Evolutionary conservation across 208 protist species (phyloP).

Genomic region (Acanthamoeba quina): DNA sequence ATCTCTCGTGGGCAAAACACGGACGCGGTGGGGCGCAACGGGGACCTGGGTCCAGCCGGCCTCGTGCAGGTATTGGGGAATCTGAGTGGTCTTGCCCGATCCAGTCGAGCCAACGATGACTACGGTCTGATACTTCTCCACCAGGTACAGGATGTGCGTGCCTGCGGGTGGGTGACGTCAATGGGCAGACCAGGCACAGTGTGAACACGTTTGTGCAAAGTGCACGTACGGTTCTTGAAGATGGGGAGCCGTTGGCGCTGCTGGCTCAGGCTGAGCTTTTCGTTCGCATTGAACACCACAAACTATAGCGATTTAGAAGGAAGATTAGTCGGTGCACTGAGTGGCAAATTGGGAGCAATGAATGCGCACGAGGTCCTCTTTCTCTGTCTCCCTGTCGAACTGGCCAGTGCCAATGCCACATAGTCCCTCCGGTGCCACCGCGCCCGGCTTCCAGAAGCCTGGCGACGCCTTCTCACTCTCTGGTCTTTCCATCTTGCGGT

Average conservation of each 20-base stretch:
- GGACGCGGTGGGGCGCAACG: too few species aligned
- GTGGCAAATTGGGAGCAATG: neutral
- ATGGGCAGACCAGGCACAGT: neutral
- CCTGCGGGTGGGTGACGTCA: neutral
- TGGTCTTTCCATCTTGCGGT: slow-evolving; percentile 12
- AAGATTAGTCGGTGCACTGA: neutral
- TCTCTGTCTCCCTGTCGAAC: slow-evolving; percentile 55
- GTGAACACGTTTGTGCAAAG: neutral
- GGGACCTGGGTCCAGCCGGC: slow-evolving; percentile 82
- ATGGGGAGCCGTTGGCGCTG: slow-evolving; percentile 72
- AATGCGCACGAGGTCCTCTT: slow-evolving; percentile 31
- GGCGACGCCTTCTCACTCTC: neutral
- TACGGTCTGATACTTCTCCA: slow-evolving; percentile 83
- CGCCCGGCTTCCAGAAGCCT: slow-evolving; percentile 61
- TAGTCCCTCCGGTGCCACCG: slow-evolving; percentile 12
- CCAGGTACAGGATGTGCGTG: slow-evolving; percentile 82
- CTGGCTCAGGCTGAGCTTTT: slow-evolving; percentile 68
- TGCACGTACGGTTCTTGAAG: slow-evolving; percentile 62
- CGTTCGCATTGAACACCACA: slow-evolving; percentile 69
- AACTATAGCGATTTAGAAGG: neutral
- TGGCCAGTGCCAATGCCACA: slow-evolving; percentile 47
- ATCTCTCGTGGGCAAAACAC: too few species aligned
- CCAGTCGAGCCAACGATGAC: slow-evolving; percentile 92
- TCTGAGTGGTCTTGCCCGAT: slow-evolving; percentile 94
- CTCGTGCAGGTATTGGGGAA: slow-evolving; percentile 94